A percentile compares a stretch with the other conserved stretches of the same genome.
Conservation (phyloP, 1,284 basidiomycete genomes). For the Trichosporon inkin region DNA sequence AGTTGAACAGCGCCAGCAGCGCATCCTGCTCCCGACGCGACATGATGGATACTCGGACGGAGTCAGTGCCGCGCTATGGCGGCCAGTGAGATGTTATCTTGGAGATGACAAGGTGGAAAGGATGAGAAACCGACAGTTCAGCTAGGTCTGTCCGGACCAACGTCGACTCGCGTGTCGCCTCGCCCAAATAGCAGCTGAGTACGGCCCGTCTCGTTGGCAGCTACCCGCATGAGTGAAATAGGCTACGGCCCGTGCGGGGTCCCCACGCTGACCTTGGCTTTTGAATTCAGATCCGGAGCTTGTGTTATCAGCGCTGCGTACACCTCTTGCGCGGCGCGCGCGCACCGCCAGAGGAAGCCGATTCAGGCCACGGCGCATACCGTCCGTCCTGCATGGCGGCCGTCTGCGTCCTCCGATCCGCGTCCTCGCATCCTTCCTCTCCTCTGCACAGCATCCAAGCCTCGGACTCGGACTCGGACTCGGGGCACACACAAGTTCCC, state of each 20-base stretch:
- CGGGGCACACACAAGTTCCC: no score
- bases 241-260: conserved; percentile 2
- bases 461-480: no score
- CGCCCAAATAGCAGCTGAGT: not conserved
- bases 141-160: not conserved
- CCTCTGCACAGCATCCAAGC: no score
- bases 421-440: no score
- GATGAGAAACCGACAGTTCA: not conserved
- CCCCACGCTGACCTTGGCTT: not conserved
- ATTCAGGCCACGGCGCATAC: no score
- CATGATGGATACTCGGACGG: conserved; percentile 15
- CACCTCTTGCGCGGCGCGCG: no score
- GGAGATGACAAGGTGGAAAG: not conserved
- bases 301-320: no score
- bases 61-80: not conserved
- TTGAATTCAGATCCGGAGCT: not conserved
- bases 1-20: conserved; percentile 44
- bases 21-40: conserved; percentile 42
- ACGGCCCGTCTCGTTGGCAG: conserved; percentile 2
- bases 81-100: not conserved
- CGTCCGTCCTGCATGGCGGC: no score
- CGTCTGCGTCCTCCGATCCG: no score
- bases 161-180: not conserved
- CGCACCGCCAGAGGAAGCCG: no score
- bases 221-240: not conserved